Conservation (phyloP, 805 yeast genomes). For the Cyberlindnera maclurae region DNA sequence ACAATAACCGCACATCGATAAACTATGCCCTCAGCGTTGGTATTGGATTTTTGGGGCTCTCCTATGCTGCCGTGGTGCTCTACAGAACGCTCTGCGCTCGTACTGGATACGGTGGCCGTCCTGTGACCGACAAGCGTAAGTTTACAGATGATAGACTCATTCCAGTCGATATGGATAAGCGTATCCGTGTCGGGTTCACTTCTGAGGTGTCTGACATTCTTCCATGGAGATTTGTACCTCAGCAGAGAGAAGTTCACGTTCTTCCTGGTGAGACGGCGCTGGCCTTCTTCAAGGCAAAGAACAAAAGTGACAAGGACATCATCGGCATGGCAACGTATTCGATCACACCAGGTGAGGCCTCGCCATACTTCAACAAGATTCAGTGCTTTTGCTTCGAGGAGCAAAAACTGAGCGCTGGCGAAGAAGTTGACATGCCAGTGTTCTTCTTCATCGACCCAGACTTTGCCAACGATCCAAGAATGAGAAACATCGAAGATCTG, state of each 20-base stretch:
- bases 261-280: constrained; percentile 97
- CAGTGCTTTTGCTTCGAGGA: constrained; percentile 99
- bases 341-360: constrained; percentile 93
- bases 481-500: constrained; percentile 86
- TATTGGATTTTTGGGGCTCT: constrained; percentile 62
- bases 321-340: constrained; percentile 98
- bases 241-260: constrained; percentile 86
- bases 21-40: constrained; percentile 65
- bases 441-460: constrained; percentile 97
- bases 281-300: constrained; percentile 91
- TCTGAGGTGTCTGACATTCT: constrained; percentile 84
- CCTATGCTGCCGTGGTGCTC: constrained; percentile 89
- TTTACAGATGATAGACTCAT: constrained; percentile 83
- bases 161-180: constrained; percentile 79
- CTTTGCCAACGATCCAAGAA: constrained; percentile 83
- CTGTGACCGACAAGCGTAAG: constrained; percentile 73
- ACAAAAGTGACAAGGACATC: constrained; percentile 77
- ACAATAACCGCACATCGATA: constrained; percentile 39
- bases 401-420: constrained; percentile 88
- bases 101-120: constrained; percentile 95
- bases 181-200: constrained; percentile 80
- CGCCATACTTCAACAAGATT: constrained; percentile 93
- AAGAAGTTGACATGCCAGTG: constrained; percentile 98
- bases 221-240: constrained; percentile 95
- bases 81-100: constrained; percentile 88